Evolutionary conservation across 176 grass and related monocot species (phyloP).

Genomic region (Triticum dicoccoides): DNA sequence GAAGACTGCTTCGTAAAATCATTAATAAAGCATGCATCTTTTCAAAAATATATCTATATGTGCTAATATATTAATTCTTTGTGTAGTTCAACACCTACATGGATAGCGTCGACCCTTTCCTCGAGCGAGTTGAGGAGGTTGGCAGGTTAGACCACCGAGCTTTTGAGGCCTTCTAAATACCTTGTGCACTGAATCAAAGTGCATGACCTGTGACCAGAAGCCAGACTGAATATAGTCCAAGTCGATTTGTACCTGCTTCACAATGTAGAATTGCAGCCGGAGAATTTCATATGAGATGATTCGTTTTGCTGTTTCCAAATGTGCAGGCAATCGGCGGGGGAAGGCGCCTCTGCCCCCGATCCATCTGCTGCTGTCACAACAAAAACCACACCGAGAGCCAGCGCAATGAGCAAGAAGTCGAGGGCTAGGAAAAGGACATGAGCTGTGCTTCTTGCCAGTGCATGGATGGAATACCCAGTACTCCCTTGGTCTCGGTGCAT

Average conservation of each 20-base stretch:
- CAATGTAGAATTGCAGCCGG: background rate
- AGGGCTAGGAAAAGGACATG: constrained; percentile 13
- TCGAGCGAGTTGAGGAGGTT: constrained; percentile 35
- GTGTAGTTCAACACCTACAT: constrained; percentile 44
- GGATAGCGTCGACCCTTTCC: constrained; percentile 16
- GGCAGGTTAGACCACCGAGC: constrained; percentile 16
- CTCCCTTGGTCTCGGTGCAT: too few relatives aligned
- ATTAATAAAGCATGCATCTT: too few relatives aligned
- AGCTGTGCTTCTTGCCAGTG: background rate
- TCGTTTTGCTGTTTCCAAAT: background rate
- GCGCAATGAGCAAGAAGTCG: constrained; percentile 9
- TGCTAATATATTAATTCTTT: background rate
- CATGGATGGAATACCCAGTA: background rate
- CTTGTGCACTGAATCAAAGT: background rate
- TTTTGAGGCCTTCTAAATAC: background rate
- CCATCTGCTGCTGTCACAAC: background rate
- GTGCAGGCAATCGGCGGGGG: background rate
- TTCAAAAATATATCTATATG: too few relatives aligned
- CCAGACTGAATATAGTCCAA: background rate
- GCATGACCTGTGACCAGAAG: background rate
- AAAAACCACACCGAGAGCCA: background rate
- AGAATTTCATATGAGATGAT: background rate
- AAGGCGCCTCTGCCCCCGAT: background rate
- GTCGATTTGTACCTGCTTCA: background rate
- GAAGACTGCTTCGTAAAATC: too few relatives aligned